Base-by-base conservation (phyloP, 495 filamentous ascomycete genomes). In the Lasiosphaeris hirsuta region DNA sequence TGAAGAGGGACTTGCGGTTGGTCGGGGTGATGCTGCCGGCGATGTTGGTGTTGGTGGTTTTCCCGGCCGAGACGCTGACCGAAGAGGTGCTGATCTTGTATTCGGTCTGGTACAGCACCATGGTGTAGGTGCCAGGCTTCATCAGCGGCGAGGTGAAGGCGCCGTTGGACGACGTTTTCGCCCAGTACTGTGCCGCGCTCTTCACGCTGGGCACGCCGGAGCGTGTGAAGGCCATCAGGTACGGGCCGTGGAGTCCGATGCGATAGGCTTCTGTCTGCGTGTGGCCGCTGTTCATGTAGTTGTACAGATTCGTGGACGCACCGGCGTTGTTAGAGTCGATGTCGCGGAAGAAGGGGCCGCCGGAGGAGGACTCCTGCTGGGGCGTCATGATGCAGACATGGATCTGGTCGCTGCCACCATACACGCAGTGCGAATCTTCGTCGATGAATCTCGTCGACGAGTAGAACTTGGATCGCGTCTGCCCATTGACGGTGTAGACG, bases 391-490 rank as follows among this genome's bases (percentile, higher is more conserved):
- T 78, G 64, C 81, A 84, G n/a, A 69, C 75, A 40, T 77, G 73
- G 18, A 72, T 70, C 13, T 75, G 69, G 41, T 77, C 75, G 40
- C 66, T 62, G 51, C 69, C 69, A 19, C 76, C 75, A 33, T 72
- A 76, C 1, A 82, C 78, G 70, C 85, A 88, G 60, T 87, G 83
- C 7, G 78, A 75, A 10, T 82, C 71, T 59, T 87, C 84, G 63
- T 88, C 85, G 69, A 88, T 87, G 69, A 87, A 87, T 0, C 82
- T 75, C 11, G 84, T 73, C 60, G 80, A 83, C 13, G 82, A 86
- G 71, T 85, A 88, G 73, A 88, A 88, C 67, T 88, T 88, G 67
- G 78, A 82, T 19, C 85, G 81, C 0, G 85, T 87, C 61, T 86
- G 72, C 10, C 83, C 81, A 58, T 77, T 63, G 37, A 87, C 81